Percentiles rank a stretch among this genome's conserved stretches.
These are phyloP conservation scores for Umbelopsis sp. DNA, from an alignment of 192 early-diverging fungal species.

Conservation along the genomic window DNA sequence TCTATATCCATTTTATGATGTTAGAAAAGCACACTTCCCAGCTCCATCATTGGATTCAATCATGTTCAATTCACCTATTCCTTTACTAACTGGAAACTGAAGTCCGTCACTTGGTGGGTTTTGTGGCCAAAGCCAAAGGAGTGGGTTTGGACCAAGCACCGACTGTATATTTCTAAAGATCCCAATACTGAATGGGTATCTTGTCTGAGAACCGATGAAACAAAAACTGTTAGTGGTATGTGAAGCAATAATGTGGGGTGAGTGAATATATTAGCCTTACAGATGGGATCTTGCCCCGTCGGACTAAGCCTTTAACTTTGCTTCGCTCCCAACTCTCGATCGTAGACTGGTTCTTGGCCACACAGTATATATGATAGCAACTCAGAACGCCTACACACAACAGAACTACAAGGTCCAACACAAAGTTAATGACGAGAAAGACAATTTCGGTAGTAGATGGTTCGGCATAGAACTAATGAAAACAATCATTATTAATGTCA, in stretches of 20 bases:
- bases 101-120: conserved; percentile 64
- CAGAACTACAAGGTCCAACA: conserved; percentile 72
- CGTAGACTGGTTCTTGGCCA: conserved; percentile 69
- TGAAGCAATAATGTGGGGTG: not conserved
- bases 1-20: conserved; percentile 2
- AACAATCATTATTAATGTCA: not conserved
- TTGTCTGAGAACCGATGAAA: conserved; percentile 26
- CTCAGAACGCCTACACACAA: conserved; percentile 71
- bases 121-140: conserved; percentile 81
- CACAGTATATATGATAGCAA: conserved; percentile 75
- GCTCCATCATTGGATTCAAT: too few species aligned
- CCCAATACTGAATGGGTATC: conserved; percentile 87
- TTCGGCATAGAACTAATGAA: conserved; percentile 36
- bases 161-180: conserved; percentile 67
- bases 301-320: conserved; percentile 65
- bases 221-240: not conserved
- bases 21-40: too few species aligned
- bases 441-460: conserved; percentile 54
- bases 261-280: conserved; percentile 30
- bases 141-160: conserved; percentile 69
- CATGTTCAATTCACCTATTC: conserved; percentile 19
- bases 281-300: conserved; percentile 57
- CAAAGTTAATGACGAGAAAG: conserved; percentile 76
- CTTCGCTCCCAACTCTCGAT: conserved; percentile 81
- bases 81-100: conserved; percentile 58